Percentiles rank a stretch among this genome's conserved stretches.
phyloP scores from a whole-genome alignment of 768 basidiomycete genomes.

The Panus rudis region DNA sequence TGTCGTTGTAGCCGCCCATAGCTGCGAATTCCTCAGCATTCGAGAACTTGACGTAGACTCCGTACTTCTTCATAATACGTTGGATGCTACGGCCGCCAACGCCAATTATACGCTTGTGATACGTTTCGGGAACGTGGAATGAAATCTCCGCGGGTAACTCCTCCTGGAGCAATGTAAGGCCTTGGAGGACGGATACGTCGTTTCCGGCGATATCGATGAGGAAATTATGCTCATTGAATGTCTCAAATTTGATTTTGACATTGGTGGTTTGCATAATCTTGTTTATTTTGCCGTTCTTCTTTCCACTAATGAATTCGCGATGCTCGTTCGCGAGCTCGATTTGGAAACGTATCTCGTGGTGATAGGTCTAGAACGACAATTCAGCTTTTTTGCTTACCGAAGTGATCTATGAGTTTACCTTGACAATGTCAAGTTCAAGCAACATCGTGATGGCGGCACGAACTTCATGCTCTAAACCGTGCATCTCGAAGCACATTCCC shows the following conservation, averaged over 20 bases:
- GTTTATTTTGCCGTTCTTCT: constrained; percentile 99
- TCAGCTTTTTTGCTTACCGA: constrained; percentile 1
- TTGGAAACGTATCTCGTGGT: constrained; percentile 97
- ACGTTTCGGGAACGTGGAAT: constrained; percentile 96
- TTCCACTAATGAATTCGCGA: constrained; percentile 96
- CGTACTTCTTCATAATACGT: constrained; percentile 98
- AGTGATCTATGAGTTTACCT: constrained; percentile 40
- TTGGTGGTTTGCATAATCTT: constrained; percentile 98
- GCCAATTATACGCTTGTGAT: constrained; percentile 98
- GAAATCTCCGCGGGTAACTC: constrained; percentile 98
- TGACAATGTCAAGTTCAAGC: constrained; percentile 85
- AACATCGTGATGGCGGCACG: constrained; percentile 79
- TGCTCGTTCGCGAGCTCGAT: constrained; percentile 97
- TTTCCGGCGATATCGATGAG: constrained; percentile 86
- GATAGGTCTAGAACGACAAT: constrained; percentile 57
- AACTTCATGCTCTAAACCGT: constrained; percentile 89
- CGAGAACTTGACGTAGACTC: constrained; percentile 99
- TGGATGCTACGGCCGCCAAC: constrained; percentile 97
- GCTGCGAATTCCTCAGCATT: constrained; percentile 96
- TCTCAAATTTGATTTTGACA: constrained; percentile 99
- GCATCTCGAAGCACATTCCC: constrained; percentile 95
- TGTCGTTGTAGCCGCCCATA: constrained; percentile 91
- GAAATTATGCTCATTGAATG: constrained; percentile 94
- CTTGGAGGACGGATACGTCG: constrained; percentile 79
- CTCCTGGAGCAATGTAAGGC: constrained; percentile 86